A percentile compares a stretch with the other conserved stretches of the same genome.
Evolutionary conservation across 352 stramenopile genomes (phyloP).

Genomic region (Phytophthora fragariaefolia): DNA sequence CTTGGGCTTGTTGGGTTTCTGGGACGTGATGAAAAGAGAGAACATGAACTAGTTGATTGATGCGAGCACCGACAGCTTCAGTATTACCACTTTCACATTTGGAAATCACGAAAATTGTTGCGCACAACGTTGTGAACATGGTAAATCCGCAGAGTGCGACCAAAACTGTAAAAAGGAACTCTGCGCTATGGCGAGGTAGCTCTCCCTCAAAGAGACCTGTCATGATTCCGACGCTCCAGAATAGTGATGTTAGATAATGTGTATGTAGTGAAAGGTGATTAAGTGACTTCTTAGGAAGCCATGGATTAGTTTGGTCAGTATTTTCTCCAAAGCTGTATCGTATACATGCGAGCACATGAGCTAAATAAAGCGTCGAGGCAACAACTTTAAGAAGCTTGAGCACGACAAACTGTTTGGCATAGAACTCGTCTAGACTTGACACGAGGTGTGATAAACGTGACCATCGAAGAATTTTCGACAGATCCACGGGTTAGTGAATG

Average conservation of each 20-base stretch:
- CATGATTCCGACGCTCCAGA: constrained; percentile 66
- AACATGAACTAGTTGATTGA: constrained; percentile 71
- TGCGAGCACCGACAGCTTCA: constrained; percentile 55
- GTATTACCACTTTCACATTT: constrained; percentile 66
- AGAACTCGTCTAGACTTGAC: constrained; percentile 55
- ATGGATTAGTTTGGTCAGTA: constrained; percentile 44
- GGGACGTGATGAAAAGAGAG: constrained; percentile 64
- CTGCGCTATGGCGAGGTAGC: constrained; percentile 42
- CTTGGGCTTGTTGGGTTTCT: constrained; percentile 52
- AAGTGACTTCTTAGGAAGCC: constrained; percentile 38
- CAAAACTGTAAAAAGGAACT: constrained; percentile 64
- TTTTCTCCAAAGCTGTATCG: constrained; percentile 60
- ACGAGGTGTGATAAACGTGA: constrained; percentile 49
- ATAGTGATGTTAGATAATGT: constrained; percentile 51
- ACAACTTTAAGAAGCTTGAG: constrained; percentile 54
- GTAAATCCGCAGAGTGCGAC: constrained; percentile 65
- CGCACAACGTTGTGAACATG: constrained; percentile 64
- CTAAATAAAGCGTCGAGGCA: constrained; percentile 49
- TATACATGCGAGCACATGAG: constrained; percentile 57
- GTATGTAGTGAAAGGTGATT: constrained; percentile 19
- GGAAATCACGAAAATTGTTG: constrained; percentile 76
- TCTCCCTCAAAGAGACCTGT: constrained; percentile 72
- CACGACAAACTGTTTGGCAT: constrained; percentile 57
- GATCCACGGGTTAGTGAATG: neutral
- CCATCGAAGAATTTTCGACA: constrained; percentile 48